Conservation (phyloP, 148 eudicot species). For the Silene latifolia region DNA sequence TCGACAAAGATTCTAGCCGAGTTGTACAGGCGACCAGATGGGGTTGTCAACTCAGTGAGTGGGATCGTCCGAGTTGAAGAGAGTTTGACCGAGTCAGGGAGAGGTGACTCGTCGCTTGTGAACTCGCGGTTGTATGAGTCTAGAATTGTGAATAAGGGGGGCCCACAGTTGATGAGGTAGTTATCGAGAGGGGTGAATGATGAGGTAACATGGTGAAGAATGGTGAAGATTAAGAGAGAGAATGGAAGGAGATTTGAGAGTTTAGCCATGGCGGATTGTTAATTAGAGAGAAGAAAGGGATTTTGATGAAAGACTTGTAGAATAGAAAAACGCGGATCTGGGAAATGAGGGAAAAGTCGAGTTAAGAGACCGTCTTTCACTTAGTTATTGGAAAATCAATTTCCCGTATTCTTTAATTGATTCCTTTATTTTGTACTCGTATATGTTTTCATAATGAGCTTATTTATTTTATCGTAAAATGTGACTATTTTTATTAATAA, state of each 20-base stretch:
- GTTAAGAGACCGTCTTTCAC: too few species aligned
- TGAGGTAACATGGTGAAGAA: slow-evolving; percentile 19
- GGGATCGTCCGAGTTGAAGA: slow-evolving; percentile 31
- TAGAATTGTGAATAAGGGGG: slow-evolving; percentile 26
- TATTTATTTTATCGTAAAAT: too few species aligned
- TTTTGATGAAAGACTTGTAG: not conserved
- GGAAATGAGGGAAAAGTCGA: not conserved
- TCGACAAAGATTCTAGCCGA: slow-evolving; percentile 54
- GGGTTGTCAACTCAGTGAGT: slow-evolving; percentile 21
- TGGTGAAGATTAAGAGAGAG: slow-evolving; percentile 31
- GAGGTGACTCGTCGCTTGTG: slow-evolving; percentile 43
- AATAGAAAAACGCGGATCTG: slow-evolving; percentile 14
- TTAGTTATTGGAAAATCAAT: too few species aligned
- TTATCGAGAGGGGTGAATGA: slow-evolving; percentile 60
- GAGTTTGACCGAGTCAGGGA: slow-evolving; percentile 29
- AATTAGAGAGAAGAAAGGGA: not conserved
- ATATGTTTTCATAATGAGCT: too few species aligned
- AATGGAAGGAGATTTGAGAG: slow-evolving; percentile 7
- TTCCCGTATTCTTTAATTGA: too few species aligned
- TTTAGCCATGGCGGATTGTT: slow-evolving; percentile 16
- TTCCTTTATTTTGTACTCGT: too few species aligned
- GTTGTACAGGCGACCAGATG: slow-evolving; percentile 38
- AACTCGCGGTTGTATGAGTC: slow-evolving; percentile 55
- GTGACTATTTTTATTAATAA: too few species aligned
- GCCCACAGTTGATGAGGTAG: slow-evolving; percentile 71